phyloP scores from a whole-genome alignment of 768 basidiomycete genomes.

The Sarcodon sp. region DNA sequence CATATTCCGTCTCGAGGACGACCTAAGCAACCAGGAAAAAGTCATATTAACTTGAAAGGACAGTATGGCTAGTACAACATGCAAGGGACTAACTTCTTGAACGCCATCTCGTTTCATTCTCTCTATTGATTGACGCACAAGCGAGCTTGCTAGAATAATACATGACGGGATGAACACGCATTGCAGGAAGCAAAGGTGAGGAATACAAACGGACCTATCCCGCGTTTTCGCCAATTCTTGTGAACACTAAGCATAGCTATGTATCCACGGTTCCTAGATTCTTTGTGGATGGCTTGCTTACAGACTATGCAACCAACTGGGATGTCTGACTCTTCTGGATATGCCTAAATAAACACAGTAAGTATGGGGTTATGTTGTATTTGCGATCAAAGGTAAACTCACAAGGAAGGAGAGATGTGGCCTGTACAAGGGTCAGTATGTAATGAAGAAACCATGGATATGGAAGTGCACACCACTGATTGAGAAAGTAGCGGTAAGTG shows the following conservation, averaged over 20 bases:
- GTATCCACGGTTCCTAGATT: constrained; percentile 76
- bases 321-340: constrained; percentile 32
- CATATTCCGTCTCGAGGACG: constrained; percentile 91
- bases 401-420: constrained; percentile 82
- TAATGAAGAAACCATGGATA: constrained; percentile 5
- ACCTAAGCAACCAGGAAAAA: constrained; percentile 33
- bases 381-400: constrained; percentile 5
- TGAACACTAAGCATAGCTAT: constrained; percentile 96
- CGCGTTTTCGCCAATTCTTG: constrained; percentile 74
- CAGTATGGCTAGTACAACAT: not conserved
- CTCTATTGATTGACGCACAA: constrained; percentile 73
- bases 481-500: constrained; percentile 93
- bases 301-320: constrained; percentile 92
- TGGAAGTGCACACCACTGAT: constrained; percentile 70
- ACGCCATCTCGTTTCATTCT: constrained; percentile 77
- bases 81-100: constrained; percentile 54
- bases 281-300: constrained; percentile 86
- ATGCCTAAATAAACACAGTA: constrained; percentile 33
- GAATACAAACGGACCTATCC: constrained; percentile 55
- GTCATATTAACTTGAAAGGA: not conserved
- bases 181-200: constrained; percentile 18
- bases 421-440: constrained; percentile 34
- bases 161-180: too few species aligned
- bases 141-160: constrained; percentile 54
- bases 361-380: constrained; percentile 8